Base-by-base conservation (phyloP, 139 green algal genomes). In the Chlamydomonas sp. region DNA sequence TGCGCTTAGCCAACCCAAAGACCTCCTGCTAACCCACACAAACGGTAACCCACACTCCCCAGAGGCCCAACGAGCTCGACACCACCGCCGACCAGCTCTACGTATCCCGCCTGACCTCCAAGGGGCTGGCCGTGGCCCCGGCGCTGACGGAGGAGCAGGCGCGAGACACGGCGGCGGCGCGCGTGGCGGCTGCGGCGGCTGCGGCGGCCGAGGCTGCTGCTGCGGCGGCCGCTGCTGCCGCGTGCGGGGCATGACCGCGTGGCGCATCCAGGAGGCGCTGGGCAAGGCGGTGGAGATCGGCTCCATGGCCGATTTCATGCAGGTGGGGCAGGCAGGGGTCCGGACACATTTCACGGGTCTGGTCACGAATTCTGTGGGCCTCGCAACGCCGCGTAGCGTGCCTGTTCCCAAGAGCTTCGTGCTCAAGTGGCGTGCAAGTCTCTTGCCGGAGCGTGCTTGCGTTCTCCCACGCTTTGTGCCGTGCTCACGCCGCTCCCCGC, bases 301-400 rank as follows among this genome's bases (percentile, higher is more conserved):
- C 67, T 78, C 66, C 80, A 85, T 85, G 80, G 67, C 80, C 0
- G 76, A 60, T 2, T 85, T 85, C 57, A 59, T 85, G 80, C 80
- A 85, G 80, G 80, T 78, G n/a, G 16, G 80, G 75, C 16, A 8
- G 71, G 71, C 15, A 17, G 12, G 73, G 73, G 73, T 78, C n/a
- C 20, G 73, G 73, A 31, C 4, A 61, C 60, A 31, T 8, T n/a
- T n/a, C n/a, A 78, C 5, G 73, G 20, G 20, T 8, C n/a, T 7
- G 73, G 73, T 60, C 16, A 5, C 60, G 73, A 15, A 78, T 49
- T 49, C 31, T 49, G 31, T 49, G 31, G 31, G 31, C 31, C 31
- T 49, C 31, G 31, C 31, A 49, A 49, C 31, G 31, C 31, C 31
- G 31, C 31, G 31, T 49, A 49, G 31, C 31, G 31, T 49, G 31